These are phyloP conservation scores for Paramecium primaurelia DNA, from an alignment of 73 alveolate genomes.

Conservation along the genomic window DNA sequence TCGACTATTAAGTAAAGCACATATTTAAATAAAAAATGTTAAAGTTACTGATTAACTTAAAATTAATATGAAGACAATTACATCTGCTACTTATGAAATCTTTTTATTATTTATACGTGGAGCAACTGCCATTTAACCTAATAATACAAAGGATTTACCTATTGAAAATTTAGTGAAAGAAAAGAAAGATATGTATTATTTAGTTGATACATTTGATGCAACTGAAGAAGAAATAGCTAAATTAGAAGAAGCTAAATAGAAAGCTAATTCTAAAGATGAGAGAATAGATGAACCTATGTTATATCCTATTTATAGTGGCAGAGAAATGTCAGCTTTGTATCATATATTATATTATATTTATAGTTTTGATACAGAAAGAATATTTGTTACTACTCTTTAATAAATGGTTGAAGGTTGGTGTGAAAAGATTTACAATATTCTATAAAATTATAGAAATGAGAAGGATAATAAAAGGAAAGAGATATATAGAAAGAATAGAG, in stretches of 20 bases:
- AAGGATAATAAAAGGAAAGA: neutral
- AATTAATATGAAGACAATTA: neutral
- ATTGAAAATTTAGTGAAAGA: neutral
- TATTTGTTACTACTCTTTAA: neutral
- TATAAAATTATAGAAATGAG: neutral
- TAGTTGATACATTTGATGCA: neutral
- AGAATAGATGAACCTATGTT: constrained; percentile 14
- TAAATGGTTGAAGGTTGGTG: constrained; percentile 34
- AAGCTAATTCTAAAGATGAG: neutral
- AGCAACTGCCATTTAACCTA: neutral
- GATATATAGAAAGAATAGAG: neutral
- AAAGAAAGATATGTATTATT: neutral
- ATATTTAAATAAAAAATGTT: neutral
- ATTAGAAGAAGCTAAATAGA: neutral
- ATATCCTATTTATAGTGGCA: neutral
- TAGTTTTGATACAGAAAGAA: constrained; percentile 1
- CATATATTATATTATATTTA: neutral
- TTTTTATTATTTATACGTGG: neutral
- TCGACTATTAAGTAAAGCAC: neutral
- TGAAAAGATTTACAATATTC: neutral
- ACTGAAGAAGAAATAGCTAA: neutral
- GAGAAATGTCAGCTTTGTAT: constrained; percentile 43
- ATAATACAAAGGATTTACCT: constrained; percentile 1
- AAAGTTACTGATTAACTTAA: neutral
- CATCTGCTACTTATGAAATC: neutral